Evolutionary conservation across 805 yeast genomes (phyloP), one percentile per base, ranked within the genome.

Genomic region (Kluyveromyces nonfermentans): DNA sequence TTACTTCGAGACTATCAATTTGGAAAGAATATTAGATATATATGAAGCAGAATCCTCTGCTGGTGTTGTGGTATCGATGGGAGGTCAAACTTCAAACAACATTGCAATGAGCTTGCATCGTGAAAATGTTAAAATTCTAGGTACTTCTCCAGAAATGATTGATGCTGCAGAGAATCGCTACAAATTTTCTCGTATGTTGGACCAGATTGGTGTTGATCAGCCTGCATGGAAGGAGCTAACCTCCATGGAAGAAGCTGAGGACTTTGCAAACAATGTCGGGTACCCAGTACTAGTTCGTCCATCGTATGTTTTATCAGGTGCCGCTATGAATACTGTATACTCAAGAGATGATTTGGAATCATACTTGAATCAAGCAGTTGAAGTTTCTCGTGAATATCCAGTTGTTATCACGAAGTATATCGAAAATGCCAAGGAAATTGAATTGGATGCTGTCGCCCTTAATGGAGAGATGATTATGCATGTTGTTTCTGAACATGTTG

Each of bases 161-260:
- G 98, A 90, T 62, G 80, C 94, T 49, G 98, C 98, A 51, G 98
- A 90, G 74, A 89, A 90, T 71, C 80, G 98, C 71, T 89, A 87
- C 77, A 90, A 93, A 72, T 90, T 90, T 72, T 87, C 96, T 36
- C 85, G 96, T 69, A 88, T 90, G 94, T 75, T 90, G 70, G 98
- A 90, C 68, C 78, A 78, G 54, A 90, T 90, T 59, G 96, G 95
- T 45, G 97, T 90, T 51, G 98, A 90, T 69, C 98, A 90, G 70
- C 98, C 98, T 36, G 96, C 96, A 33, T 90, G 98, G 98, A 90
- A 89, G 67, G 98, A 90, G 68, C 77, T 90, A 57, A 88, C 97
- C 32, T 85, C 96, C 19, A 74, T 87, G 46, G 86, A 74, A 33
- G 97, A 90, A 67, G 97, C 98, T 47, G 94, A 86, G 64, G 79